A percentile compares a stretch with the other conserved stretches of the same genome.
Evolutionary conservation across 495 filamentous ascomycete genomes (phyloP).

Genomic region (Daldinia decipiens): DNA sequence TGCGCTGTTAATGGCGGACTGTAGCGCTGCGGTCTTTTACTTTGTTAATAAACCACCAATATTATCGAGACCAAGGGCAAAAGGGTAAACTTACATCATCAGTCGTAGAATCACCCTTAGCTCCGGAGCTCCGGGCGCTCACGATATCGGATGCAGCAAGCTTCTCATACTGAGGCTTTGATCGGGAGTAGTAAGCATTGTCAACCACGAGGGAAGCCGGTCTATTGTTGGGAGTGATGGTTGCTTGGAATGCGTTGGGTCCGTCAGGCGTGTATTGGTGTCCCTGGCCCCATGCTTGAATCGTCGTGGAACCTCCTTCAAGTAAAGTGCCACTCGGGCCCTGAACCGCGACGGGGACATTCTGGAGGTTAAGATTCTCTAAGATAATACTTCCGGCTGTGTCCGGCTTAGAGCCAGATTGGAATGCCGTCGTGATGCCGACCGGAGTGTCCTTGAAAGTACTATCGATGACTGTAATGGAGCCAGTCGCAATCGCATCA

Average conservation of each 20-base stretch:
- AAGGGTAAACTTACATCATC: constrained; percentile 68
- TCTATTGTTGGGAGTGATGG: constrained; percentile 54
- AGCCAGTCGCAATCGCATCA: constrained; percentile 63
- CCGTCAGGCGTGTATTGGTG: constrained; percentile 58
- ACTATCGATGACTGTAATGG: constrained; percentile 74
- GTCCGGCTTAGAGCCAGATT: constrained; percentile 56
- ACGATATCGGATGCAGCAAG: constrained; percentile 64
- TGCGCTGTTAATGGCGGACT: constrained; percentile 64
- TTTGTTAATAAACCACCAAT: constrained; percentile 46
- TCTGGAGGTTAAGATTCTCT: constrained; percentile 75
- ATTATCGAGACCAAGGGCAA: constrained; percentile 51
- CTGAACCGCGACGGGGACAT: constrained; percentile 69
- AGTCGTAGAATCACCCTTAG: constrained; percentile 74
- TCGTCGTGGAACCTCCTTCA: constrained; percentile 66
- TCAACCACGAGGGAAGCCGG: constrained; percentile 51
- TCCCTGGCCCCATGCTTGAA: constrained; percentile 61
- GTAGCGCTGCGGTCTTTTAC: constrained; percentile 65
- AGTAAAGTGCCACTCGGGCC: constrained; percentile 64
- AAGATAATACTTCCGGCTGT: constrained; percentile 64
- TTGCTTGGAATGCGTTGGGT: constrained; percentile 48
- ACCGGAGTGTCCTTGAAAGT: constrained; percentile 73
- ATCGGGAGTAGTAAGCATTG: constrained; percentile 61
- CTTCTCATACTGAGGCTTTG: constrained; percentile 69
- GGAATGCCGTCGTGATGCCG: constrained; percentile 74
- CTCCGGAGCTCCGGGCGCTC: constrained; percentile 72